Evolutionary conservation across 1,284 basidiomycete genomes (phyloP).

Genomic region (Dichomitus squalens): DNA sequence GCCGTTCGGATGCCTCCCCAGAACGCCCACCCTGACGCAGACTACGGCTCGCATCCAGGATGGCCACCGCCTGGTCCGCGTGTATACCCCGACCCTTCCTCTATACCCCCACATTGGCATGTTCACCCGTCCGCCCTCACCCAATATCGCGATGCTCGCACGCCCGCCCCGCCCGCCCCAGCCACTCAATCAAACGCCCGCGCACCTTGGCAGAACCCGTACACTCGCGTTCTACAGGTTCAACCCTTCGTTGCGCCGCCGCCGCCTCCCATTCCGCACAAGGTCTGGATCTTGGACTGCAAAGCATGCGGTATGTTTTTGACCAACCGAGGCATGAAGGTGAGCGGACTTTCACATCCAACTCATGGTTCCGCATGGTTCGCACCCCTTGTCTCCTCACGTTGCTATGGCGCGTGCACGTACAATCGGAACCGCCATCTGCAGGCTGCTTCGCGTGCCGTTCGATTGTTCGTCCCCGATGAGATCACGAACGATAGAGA

Average conservation of each 20-base stretch:
- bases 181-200: constrained; percentile 6
- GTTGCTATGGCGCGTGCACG: background rate
- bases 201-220: constrained; percentile 17
- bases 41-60: constrained; percentile 11
- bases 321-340: constrained; percentile 87
- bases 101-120: constrained; percentile 25
- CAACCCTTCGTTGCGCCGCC: constrained; percentile 21
- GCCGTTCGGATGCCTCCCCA: constrained; percentile 16
- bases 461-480: no score
- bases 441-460: background rate
- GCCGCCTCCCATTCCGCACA: constrained; percentile 44
- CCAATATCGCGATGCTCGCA: constrained; percentile 14
- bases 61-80: constrained; percentile 16
- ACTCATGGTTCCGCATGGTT: background rate
- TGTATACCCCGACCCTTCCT: constrained; percentile 23
- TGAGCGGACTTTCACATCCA: constrained; percentile 33
- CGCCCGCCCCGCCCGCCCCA: constrained; percentile 6
- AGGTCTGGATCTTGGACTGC: constrained; percentile 84
- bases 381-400: background rate
- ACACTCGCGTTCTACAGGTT: constrained; percentile 15
- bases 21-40: constrained; percentile 17
- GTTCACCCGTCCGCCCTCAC: constrained; percentile 10
- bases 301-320: constrained; percentile 73
- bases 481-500: background rate
- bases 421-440: background rate